A percentile compares a stretch with the other conserved stretches of the same genome.
Conservation (phyloP, 352 stramenopile species). For the Phytophthora vignae region DNA sequence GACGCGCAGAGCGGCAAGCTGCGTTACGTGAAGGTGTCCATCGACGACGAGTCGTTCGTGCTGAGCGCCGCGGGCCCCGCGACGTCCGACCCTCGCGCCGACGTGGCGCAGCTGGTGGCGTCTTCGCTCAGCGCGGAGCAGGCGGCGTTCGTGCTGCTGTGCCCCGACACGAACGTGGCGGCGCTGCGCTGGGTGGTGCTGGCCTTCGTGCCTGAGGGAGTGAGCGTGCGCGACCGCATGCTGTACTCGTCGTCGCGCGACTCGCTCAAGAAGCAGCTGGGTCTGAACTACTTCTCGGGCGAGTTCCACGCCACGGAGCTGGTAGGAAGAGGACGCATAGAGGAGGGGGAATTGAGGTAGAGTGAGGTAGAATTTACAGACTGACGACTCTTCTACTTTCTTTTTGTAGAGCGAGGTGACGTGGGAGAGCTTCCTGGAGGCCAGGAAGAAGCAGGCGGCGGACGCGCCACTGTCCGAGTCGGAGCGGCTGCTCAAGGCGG, state of each 20-base stretch:
- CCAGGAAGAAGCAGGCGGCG: conserved; percentile 70
- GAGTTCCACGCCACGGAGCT: conserved; percentile 91
- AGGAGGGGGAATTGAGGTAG: background rate
- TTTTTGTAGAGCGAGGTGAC: conserved; percentile 57
- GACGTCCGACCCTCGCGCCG: conserved; percentile 47
- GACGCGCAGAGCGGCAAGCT: conserved; percentile 74
- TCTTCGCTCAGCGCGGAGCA: conserved; percentile 45
- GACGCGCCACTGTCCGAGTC: conserved; percentile 88
- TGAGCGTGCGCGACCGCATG: conserved; percentile 91
- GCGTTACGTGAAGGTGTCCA: conserved; percentile 74
- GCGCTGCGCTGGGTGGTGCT: conserved; percentile 83
- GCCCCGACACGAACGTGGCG: conserved; percentile 72
- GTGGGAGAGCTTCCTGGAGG: conserved; percentile 77
- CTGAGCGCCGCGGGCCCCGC: conserved; percentile 50
- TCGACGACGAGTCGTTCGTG: conserved; percentile 73
- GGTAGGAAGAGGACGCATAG: conserved; percentile 23
- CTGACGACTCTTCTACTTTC: background rate
- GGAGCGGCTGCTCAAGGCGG: conserved; percentile 85
- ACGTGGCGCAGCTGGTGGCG: conserved; percentile 47
- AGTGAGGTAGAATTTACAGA: conserved; percentile 30
- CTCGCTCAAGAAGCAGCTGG: conserved; percentile 91
- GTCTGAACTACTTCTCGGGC: conserved; percentile 91
- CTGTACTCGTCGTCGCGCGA: conserved; percentile 92
- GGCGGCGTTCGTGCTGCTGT: conserved; percentile 81
- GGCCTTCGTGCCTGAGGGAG: conserved; percentile 79